A percentile compares a stretch with the other conserved stretches of the same genome.
Conservation (phyloP, 2,329 filamentous ascomycete genomes). For the Mycogone perniciosa region DNA sequence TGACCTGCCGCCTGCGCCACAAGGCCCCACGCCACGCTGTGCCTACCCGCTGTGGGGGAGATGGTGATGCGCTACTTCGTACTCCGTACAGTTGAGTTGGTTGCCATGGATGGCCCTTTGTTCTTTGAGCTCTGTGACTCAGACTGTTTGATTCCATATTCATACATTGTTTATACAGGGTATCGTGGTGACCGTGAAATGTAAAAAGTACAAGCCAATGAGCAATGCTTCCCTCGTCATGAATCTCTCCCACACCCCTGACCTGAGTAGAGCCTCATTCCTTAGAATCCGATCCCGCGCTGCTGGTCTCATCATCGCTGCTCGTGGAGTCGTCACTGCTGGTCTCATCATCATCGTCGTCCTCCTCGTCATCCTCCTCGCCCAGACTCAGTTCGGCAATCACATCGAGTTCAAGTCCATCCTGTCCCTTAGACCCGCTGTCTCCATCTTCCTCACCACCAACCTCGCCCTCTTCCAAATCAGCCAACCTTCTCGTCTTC, state of each 20-base stretch:
- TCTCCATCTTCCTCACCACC: conserved; percentile 21
- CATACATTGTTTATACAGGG: background rate
- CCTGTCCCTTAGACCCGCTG: conserved; percentile 2
- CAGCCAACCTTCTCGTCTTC: conserved; percentile 11
- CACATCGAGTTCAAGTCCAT: conserved; percentile 26
- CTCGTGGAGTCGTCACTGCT: conserved; percentile 5
- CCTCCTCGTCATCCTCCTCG: conserved; percentile 27
- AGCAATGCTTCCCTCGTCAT: background rate
- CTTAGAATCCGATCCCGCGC: conserved; percentile 35
- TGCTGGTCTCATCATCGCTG: conserved; percentile 33
- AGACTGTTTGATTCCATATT: background rate
- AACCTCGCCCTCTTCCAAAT: conserved; percentile 31
- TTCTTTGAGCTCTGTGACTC: too few relatives aligned
- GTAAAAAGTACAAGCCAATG: background rate
- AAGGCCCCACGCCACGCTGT: too few relatives aligned
- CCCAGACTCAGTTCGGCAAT: conserved; percentile 34
- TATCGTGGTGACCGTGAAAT: too few relatives aligned
- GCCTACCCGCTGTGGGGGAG: too few relatives aligned
- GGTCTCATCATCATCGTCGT: conserved; percentile 20
- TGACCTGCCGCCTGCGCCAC: too few relatives aligned
- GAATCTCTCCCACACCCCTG: background rate
- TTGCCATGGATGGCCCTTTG: too few relatives aligned
- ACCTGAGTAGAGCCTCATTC: background rate
- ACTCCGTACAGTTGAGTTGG: too few relatives aligned
- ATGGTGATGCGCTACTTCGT: too few relatives aligned